phyloP scores from a whole-genome alignment of 2,329 filamentous ascomycete species.

The Trichoderma polysporum region DNA sequence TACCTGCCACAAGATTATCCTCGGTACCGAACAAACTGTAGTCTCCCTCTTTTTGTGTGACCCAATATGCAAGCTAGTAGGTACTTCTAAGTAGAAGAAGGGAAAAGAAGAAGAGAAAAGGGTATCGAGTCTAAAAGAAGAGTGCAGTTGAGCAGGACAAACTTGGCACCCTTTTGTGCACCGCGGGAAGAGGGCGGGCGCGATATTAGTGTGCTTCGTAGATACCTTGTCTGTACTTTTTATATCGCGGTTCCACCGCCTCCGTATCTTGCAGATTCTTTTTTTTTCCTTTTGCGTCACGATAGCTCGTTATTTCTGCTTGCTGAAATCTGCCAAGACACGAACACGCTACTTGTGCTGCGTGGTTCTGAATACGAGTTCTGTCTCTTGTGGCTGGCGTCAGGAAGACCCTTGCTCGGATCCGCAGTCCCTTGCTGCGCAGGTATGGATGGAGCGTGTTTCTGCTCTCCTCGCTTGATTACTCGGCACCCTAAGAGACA shows the following conservation, averaged over 20 bases:
- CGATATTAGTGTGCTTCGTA: background rate
- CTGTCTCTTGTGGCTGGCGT: constrained; percentile 5
- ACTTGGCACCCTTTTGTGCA: constrained; percentile 6
- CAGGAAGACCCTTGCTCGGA: background rate
- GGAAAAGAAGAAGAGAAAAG: background rate
- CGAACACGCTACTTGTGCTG: background rate
- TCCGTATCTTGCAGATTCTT: background rate
- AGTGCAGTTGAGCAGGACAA: background rate
- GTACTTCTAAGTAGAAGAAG: background rate
- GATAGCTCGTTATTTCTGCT: background rate
- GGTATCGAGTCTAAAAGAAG: background rate
- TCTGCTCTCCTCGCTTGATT: constrained; percentile 14
- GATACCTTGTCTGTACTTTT: background rate
- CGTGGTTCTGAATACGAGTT: constrained; percentile 13
- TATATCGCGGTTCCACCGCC: constrained; percentile 7
- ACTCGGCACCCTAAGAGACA: background rate
- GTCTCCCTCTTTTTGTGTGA: background rate
- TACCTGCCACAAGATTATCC: background rate
- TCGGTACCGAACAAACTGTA: constrained; percentile 4
- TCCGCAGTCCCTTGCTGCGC: constrained; percentile 9
- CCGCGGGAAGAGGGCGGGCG: background rate
- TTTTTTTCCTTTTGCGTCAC: background rate
- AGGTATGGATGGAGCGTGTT: constrained; percentile 8
- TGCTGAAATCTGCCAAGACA: background rate
- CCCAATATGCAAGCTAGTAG: background rate